Base-by-base conservation (phyloP, 2,329 filamentous ascomycete genomes). In the Monosporascus sp. region DNA sequence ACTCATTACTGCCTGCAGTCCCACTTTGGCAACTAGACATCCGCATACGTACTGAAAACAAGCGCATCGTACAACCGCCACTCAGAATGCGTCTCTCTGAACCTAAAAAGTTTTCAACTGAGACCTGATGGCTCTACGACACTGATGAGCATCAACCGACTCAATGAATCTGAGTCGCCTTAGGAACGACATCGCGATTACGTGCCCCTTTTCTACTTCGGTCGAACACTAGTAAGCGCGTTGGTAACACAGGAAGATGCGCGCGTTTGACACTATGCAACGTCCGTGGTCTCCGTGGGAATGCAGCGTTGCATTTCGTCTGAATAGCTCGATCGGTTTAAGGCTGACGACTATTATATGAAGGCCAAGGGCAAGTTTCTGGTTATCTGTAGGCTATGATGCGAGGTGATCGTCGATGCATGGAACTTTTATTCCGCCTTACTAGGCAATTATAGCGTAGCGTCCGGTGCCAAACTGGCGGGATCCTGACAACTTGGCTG, bases 61-160 rank as follows among this genome's bases (percentile, higher is more conserved):
- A 43, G 43, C 51, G 51, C 56, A 50, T 61, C 60, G 60, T 64
- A 61, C 59, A 61, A 48, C 57, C 49, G 27, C 55, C 61, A 59
- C 57, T 59, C 48, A 60, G 55, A 57, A 56, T 52, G 51, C 55
- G 22, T 26, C 7, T 9, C 41, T 22, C 20, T 14, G 31, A 34
- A 14, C 31, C 11, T 5, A 14, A 5, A 14, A 14, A 34, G 2
- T 34, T 34, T 14, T 34, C 31, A 14, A 34, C n/a, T n/a, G 31
- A 34, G 31, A 34, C 31, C 9, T 34, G 31, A 31, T 31, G 27
- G 27, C 9, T 11, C 27, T 31, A 31, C 27, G 27, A 31, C 27
- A 31, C 27, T 5, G 3, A 11, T 11, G 31, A 0, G 31, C 9
- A 34, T 14, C 31, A 34, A 34, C 31, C 2, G 31, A 5, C 31